A percentile compares a stretch with the other conserved stretches of the same genome.
Conservation (phyloP, 306 rosid species). For the Vigna angularis region DNA sequence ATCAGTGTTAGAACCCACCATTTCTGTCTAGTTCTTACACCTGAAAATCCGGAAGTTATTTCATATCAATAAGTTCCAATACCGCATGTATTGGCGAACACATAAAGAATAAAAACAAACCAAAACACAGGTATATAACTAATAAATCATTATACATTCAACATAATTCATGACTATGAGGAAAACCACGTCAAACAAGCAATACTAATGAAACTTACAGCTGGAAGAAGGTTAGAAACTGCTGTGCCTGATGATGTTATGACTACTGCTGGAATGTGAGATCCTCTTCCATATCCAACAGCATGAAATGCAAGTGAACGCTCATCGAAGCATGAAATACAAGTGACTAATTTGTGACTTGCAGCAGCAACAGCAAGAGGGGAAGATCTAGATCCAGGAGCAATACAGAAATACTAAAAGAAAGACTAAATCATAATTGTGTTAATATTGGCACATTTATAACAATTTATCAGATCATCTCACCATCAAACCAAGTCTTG, state of each 20-base stretch:
- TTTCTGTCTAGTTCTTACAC: no score
- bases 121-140: neutral
- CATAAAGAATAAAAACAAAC: constrained; percentile 23
- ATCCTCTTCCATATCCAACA: constrained; percentile 95
- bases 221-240: constrained; percentile 96
- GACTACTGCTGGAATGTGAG: constrained; percentile 86
- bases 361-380: constrained; percentile 99
- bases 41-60: neutral
- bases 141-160: constrained; percentile 24
- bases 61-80: neutral
- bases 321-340: constrained; percentile 85
- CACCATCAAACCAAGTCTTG: constrained; percentile 94
- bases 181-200: neutral
- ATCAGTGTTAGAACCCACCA: neutral
- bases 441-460: constrained; percentile 1
- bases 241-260: constrained; percentile 98
- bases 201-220: constrained; percentile 67
- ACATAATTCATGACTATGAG: neutral
- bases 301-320: constrained; percentile 99
- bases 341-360: constrained; percentile 76
- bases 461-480: constrained; percentile 49
- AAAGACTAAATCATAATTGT: constrained; percentile 56
- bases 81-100: constrained; percentile 21
- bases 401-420: constrained; percentile 91
- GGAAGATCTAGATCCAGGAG: constrained; percentile 98